These are phyloP conservation scores for Didymella keratinophila DNA, from an alignment of 2,329 filamentous ascomycete genomes.

Conservation along the genomic window DNA sequence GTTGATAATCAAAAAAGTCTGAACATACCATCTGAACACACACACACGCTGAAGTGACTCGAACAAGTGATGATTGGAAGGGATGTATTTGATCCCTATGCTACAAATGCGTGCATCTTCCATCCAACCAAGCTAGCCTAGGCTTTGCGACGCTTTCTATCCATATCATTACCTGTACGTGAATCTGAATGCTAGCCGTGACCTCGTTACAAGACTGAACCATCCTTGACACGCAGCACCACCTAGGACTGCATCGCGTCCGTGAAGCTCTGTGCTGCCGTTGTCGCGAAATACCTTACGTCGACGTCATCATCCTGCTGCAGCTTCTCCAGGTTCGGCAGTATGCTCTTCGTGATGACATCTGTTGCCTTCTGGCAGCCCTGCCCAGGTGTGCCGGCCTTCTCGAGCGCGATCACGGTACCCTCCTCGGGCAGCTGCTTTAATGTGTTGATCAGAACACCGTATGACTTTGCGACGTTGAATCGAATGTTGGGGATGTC, in stretches of 20 bases:
- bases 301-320: conserved; percentile 98
- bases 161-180: conserved; percentile 40
- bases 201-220: conserved; percentile 28
- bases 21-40: background rate
- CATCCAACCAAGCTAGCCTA: conserved; percentile 27
- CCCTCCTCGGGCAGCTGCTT: conserved; percentile 89
- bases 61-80: conserved; percentile 9
- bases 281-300: conserved; percentile 96
- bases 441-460: conserved; percentile 86
- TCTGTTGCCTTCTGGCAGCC: conserved; percentile 77
- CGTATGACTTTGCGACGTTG: conserved; percentile 98
- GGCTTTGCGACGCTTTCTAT: conserved; percentile 26
- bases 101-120: conserved; percentile 32
- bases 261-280: conserved; percentile 69
- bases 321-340: conserved; percentile 91
- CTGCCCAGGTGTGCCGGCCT: conserved; percentile 67
- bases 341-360: conserved; percentile 83
- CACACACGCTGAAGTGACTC: background rate
- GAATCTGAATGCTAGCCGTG: conserved; percentile 45
- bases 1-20: background rate
- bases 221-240: conserved; percentile 16
- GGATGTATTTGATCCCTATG: conserved; percentile 31
- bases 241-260: conserved; percentile 52
- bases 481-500: conserved; percentile 99
- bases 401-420: conserved; percentile 84